Evolutionary conservation across 352 stramenopile species (phyloP), one percentile per base, ranked within the genome.

Genomic region (Pythium scleroteichum): DNA sequence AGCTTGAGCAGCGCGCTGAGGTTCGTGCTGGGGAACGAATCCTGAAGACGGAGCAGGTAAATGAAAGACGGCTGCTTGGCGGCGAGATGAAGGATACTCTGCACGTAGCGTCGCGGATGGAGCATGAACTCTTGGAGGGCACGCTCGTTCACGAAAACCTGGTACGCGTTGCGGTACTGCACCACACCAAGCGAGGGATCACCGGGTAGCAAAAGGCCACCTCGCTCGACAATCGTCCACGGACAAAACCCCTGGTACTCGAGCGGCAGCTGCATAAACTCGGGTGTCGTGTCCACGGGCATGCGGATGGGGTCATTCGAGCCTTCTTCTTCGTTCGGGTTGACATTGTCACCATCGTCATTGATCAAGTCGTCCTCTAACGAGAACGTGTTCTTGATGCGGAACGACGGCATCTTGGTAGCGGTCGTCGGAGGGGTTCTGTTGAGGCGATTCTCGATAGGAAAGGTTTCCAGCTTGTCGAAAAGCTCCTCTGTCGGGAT

Each of bases 191-290:
- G 79, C 19, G 83, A 92, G 47, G 92, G 90, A 66, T 97, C 92
- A 19, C 93, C 93, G 22, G 93, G 89, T 1, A 98, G 72, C 24
- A 98, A 62, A n/a, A 98, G 60, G 0, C 94, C 93, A 50, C 86
- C 78, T 22, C 89, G 79, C 27, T 94, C 80, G 29, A 95, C 85
- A 17, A 97, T 84, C 14, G 90, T 97, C 88, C 90, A 97, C 0
- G 88, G 86, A 69, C 94, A 98, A 54, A 97, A 98, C 14, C 92
- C 93, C 54, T 98, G 92, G 64, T 97, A 97, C 62, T 97, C 90
- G 9, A 98, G 81, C 20, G 92, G 92, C 14, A 98, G 74, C 59
- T 97, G 85, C 83, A 98, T 96, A 62, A 98, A 98, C 62, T 98
- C 93, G 1, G 92, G 90, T 23, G 90, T 97, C 41, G 83, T 92